phyloP scores from a whole-genome alignment of 1,284 basidiomycete species.

The Ganoderma lingzhi region DNA sequence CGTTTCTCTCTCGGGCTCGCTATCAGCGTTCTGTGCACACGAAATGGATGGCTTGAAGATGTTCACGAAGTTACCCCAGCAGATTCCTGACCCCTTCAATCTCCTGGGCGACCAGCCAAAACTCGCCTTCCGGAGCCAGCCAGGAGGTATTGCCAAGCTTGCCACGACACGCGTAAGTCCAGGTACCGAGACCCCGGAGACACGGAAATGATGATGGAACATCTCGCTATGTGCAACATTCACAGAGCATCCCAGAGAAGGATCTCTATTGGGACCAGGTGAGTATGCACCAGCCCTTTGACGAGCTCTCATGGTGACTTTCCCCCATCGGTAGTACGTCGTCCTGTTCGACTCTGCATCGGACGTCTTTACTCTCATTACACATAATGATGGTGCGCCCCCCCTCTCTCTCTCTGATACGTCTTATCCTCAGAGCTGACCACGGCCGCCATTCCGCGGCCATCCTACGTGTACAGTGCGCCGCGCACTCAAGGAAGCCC shows the following conservation, averaged over 20 bases:
- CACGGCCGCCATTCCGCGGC: background rate
- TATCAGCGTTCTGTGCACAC: background rate
- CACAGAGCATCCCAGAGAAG: conserved; percentile 73
- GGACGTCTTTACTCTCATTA: conserved; percentile 89
- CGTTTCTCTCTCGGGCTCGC: background rate
- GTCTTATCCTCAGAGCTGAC: background rate
- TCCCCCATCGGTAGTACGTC: conserved; percentile 66
- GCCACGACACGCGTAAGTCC: conserved; percentile 71
- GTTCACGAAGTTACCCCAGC: conserved; percentile 69
- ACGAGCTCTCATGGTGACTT: conserved; percentile 25
- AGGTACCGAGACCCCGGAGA: conserved; percentile 2
- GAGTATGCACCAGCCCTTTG: conserved; percentile 33
- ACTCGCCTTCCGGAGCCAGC: conserved; percentile 85
- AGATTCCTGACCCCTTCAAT: conserved; percentile 79
- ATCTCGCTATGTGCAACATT: conserved; percentile 24
- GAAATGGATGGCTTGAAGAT: conserved; percentile 37
- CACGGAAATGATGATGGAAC: background rate
- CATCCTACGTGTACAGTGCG: conserved; percentile 60
- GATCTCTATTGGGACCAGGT: conserved; percentile 91
- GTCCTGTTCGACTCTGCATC: conserved; percentile 86
- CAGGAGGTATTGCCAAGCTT: conserved; percentile 80
- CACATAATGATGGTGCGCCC: conserved; percentile 81
- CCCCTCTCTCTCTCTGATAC: background rate
- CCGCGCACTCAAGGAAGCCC: conserved; percentile 80
- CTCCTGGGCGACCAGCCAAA: conserved; percentile 88